Percentiles rank a stretch among this genome's conserved stretches.
Evolutionary conservation across 2,329 filamentous ascomycete genomes (phyloP).

Genomic region (Aspergillus proliferans): DNA sequence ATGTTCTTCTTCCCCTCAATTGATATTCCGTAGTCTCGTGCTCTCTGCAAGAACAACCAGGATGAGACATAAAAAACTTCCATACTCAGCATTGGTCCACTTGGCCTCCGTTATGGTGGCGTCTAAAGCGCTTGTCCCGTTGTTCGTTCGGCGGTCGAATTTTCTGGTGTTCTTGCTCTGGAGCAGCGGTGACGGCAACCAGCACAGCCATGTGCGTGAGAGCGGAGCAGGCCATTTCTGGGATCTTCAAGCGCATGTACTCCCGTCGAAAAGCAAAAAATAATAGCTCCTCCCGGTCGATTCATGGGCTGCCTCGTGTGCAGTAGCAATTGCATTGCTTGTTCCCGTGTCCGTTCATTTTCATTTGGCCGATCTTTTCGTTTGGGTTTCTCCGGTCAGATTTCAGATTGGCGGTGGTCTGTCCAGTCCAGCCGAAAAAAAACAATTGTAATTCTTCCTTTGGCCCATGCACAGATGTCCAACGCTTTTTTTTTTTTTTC

Average conservation of each 20-base stretch:
- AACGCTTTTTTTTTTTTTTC: constrained; percentile 16
- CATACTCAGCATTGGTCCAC: no score
- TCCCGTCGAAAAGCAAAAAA: no score
- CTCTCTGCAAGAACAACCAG: no score
- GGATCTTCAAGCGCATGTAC: no score
- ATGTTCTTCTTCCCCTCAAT: no score
- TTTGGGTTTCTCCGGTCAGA: constrained; percentile 10
- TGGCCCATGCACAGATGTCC: constrained; percentile 30
- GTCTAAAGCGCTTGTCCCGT: constrained; percentile 28
- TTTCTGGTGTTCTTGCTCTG: constrained; percentile 3
- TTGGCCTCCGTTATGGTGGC: constrained; percentile 14
- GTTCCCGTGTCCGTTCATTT: constrained; percentile 7
- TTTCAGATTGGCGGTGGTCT: constrained; percentile 9
- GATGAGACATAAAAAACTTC: no score
- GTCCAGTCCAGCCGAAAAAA: background rate
- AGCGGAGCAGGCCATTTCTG: no score
- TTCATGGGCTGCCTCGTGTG: no score
- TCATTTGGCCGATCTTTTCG: constrained; percentile 10
- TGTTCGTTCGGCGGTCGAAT: constrained; percentile 11
- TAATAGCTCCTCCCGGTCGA: no score
- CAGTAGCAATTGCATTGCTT: no score
- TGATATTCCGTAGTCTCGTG: no score
- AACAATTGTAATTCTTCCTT: constrained; percentile 10
- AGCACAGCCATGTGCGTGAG: no score
- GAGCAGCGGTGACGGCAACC: constrained; percentile 4